Evolutionary conservation across 2,329 filamentous ascomycete genomes (phyloP), one percentile per base, ranked within the genome.

Genomic region (Dryadomyces sulphureus): DNA sequence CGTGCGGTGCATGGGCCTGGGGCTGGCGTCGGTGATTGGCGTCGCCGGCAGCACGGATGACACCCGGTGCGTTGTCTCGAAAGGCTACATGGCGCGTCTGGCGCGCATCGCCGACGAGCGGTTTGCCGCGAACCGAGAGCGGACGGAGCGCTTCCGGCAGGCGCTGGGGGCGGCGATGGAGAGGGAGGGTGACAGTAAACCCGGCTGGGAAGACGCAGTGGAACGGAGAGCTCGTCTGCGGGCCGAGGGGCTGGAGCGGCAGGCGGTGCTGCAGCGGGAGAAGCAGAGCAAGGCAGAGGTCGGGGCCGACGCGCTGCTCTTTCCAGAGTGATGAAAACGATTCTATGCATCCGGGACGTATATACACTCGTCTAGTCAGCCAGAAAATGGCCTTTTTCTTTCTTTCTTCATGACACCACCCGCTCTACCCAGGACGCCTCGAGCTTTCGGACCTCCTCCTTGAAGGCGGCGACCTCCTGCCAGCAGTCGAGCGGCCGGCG

Each of bases 401-500:
- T 17, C 32, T 12, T 22, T 39, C 20, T 44, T 59, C 54, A 72
- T 53, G 65, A 64, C 48, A 85, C 74, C 47, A 93, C 79, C 67
- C 81, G 86, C 59, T 93, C 82, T 32, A 95, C 86, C 77, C 93
- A 96, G 22, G 72, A 72, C 65, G 78, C 81, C 75, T 95, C 90
- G 64, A 95, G 64, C 67, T 77, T 79, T 55, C 84, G 78, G 43
- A 96, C 89, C 71, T 94, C 86, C 56, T 75, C 74, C 76, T 89
- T 94, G 65, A 96, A 96, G 19, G 70, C 72, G 67, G 93, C 83
- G 21, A 95, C 87, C 74, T 95, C 88, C 64, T 80, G 75, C 84
- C 85, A 95, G 73, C 90, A 96, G 69, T 95, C 85, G 60, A 95
- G 69, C 60, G 90, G 89, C 62, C 87, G 75, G 53, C 87, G 73